A percentile compares a stretch with the other conserved stretches of the same genome.
Conservation (phyloP, 1,284 basidiomycete genomes). For the Trichosporon asahii region DNA sequence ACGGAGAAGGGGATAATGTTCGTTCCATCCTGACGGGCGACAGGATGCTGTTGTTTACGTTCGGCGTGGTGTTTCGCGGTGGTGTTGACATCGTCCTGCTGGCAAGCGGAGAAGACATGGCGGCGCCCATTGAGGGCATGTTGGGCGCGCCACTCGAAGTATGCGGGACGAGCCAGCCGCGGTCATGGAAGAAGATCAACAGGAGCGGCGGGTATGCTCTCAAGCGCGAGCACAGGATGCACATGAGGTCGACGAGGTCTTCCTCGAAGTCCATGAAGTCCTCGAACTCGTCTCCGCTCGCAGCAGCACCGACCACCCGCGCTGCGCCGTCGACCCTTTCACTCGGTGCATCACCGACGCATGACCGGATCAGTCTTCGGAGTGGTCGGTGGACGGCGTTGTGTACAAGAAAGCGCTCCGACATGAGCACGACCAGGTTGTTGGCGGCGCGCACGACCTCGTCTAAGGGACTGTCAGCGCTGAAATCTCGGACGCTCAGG, state of each 20-base stretch:
- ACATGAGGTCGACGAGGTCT: slow-evolving; percentile 81
- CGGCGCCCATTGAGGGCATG: slow-evolving; percentile 46
- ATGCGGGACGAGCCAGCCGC: slow-evolving; percentile 49
- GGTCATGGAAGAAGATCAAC: slow-evolving; percentile 94
- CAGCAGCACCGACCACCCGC: slow-evolving; percentile 71
- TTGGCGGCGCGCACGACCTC: slow-evolving; percentile 78
- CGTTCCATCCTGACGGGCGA: not conserved
- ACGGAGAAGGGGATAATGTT: slow-evolving; percentile 48
- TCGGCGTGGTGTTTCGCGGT: not conserved
- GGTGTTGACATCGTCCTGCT: not conserved
- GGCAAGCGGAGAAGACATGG: not conserved
- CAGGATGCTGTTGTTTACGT: not conserved
- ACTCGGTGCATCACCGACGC: slow-evolving; percentile 77
- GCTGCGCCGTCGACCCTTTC: slow-evolving; percentile 72
- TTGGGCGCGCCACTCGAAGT: slow-evolving; percentile 23
- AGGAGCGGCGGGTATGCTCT: slow-evolving; percentile 82
- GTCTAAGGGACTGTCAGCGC: slow-evolving; percentile 48
- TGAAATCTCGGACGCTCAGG: not conserved
- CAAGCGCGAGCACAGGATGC: slow-evolving; percentile 85
- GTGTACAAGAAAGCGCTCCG: slow-evolving; percentile 86
- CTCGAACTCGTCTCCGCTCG: slow-evolving; percentile 52
- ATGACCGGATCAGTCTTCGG: slow-evolving; percentile 76
- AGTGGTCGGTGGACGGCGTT: slow-evolving; percentile 85
- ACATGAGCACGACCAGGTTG: slow-evolving; percentile 81
- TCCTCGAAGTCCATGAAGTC: slow-evolving; percentile 36